Percentiles rank a stretch among this genome's conserved stretches.
These are phyloP conservation scores for Babesia divergens DNA, from an alignment of 169 alveolate genomes.

Conservation along the genomic window DNA sequence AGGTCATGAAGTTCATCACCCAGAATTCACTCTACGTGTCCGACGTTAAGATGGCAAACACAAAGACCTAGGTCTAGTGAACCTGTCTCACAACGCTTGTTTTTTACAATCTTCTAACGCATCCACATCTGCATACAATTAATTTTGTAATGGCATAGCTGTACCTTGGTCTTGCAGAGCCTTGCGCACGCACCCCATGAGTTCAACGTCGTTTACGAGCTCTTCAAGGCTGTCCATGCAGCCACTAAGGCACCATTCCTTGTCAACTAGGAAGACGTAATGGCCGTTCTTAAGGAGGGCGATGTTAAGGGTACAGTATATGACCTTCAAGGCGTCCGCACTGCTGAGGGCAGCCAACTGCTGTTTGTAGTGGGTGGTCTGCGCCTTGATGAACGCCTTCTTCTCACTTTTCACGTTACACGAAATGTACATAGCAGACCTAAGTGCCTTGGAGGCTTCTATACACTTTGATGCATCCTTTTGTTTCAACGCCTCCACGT, in stretches of 20 bases:
- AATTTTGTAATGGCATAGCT: not conserved
- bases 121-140: slow-evolving; percentile 14
- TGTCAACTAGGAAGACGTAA: slow-evolving; percentile 43
- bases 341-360: slow-evolving; percentile 27
- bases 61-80: not conserved
- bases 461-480: slow-evolving; percentile 36
- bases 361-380: slow-evolving; percentile 25
- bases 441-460: slow-evolving; percentile 12
- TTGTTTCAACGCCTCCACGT: slow-evolving; percentile 24
- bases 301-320: slow-evolving; percentile 24
- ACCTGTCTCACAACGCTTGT: not conserved
- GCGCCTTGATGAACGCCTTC: slow-evolving; percentile 19
- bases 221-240: slow-evolving; percentile 22
- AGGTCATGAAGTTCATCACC: slow-evolving; percentile 40
- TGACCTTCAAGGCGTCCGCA: slow-evolving; percentile 16
- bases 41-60: not conserved
- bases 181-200: not conserved
- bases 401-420: slow-evolving; percentile 54
- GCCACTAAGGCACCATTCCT: slow-evolving; percentile 57
- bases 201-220: not conserved
- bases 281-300: slow-evolving; percentile 26
- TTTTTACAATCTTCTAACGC: slow-evolving; percentile 20
- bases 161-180: slow-evolving; percentile 14
- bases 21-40: slow-evolving; percentile 13
- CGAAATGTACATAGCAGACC: slow-evolving; percentile 50